Base-by-base conservation (phyloP, 768 basidiomycete species). In the Amanita rubescens region DNA sequence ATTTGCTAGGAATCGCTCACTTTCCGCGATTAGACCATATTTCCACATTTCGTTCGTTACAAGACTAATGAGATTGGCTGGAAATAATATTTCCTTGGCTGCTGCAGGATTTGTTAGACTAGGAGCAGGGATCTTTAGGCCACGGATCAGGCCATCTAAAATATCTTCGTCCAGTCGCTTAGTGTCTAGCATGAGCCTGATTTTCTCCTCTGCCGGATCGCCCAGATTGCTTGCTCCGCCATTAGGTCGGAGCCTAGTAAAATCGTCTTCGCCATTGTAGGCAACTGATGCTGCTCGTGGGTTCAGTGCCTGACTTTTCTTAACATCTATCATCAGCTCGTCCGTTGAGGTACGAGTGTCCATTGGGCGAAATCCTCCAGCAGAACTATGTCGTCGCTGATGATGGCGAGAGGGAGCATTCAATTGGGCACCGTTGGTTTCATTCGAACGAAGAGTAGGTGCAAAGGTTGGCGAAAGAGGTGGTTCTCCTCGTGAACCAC, bases 41-140 rank as follows among this genome's bases (percentile, higher is more conserved):
- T 96, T 97, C 96, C 96, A 98, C 96, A 99, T 99, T 70, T 98
- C 96, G 68, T 99, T 99, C n/a, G 94, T 95, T 59, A 96, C 86
- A 44, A 98, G 74, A 65, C 90, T 92, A 70, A 99, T 98, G 55
- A 99, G 81, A 68, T 98, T 97, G 22, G 96, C 94, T 10, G 96
- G 96, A 85, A 99, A 99, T 38, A 99, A 77, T 51, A 99, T 94
- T 68, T 99, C 96, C 70, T 97, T 97, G 57, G 92, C 85, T 17
- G 87, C 84, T n/a, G 94, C 90, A 1, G 94, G 90, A 63, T 89
- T 95, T 43, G 87, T 87, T 41, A 91, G 73, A 63, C 86, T 94
- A 0, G 95, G 92, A 24, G 85, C 80, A 30, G 94, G 93, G 51
- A 97, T 94, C 74, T 94, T 96, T 61, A 99, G 72, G 35, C 91